Conservation (phyloP, 192 early-diverging fungal species). For the Geosiphon pyriformis region DNA sequence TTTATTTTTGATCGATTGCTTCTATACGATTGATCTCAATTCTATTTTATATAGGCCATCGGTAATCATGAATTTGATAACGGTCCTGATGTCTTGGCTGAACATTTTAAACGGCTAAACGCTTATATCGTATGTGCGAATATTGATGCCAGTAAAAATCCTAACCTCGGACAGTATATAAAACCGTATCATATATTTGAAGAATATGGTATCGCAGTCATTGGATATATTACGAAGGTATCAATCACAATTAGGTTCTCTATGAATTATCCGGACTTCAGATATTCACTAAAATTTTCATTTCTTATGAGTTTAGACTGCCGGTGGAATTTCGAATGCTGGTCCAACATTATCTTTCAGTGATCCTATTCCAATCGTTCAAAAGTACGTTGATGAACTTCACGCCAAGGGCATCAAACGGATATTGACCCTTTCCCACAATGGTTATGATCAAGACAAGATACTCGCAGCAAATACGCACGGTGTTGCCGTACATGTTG, state of each 20-base stretch:
- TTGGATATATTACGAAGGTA: slow-evolving; percentile 59
- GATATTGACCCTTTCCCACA: slow-evolving; percentile 65
- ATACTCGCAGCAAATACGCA: slow-evolving; percentile 50
- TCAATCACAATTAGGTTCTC: neutral
- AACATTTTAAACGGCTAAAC: slow-evolving; percentile 49
- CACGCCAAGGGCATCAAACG: slow-evolving; percentile 55
- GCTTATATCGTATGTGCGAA: slow-evolving; percentile 65
- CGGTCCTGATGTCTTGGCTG: slow-evolving; percentile 48
- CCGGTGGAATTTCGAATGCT: slow-evolving; percentile 50
- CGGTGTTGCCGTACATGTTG: slow-evolving; percentile 61
- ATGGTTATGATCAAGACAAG: slow-evolving; percentile 68
- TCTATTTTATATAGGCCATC: slow-evolving; percentile 23
- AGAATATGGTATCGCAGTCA: slow-evolving; percentile 60
- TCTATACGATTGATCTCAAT: neutral
- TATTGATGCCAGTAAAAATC: slow-evolving; percentile 47
- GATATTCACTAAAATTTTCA: neutral
- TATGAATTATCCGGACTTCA: no score
- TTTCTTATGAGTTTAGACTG: slow-evolving; percentile 30
- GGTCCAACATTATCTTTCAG: slow-evolving; percentile 45
- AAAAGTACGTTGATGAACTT: slow-evolving; percentile 59
- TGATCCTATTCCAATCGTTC: slow-evolving; percentile 54
- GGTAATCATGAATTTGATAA: slow-evolving; percentile 78
- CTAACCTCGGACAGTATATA: slow-evolving; percentile 42
- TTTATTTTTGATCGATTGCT: no score
- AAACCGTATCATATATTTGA: slow-evolving; percentile 65